These are phyloP conservation scores for Lomentospora prolificans DNA, from an alignment of 2,329 filamentous ascomycete genomes.

Conservation along the genomic window DNA sequence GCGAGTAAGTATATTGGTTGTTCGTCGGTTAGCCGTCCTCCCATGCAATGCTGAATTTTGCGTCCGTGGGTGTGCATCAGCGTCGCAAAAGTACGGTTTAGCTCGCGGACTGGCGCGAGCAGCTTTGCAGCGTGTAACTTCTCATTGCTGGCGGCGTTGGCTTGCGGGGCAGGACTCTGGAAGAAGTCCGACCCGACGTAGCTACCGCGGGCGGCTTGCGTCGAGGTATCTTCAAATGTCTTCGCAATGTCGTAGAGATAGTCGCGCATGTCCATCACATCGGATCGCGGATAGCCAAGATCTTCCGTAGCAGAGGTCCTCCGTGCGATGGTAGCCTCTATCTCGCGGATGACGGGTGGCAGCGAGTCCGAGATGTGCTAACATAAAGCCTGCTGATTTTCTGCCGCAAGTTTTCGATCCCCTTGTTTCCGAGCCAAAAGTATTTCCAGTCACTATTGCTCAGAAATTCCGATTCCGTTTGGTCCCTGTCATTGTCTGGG, in stretches of 20 bases:
- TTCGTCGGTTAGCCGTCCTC: neutral
- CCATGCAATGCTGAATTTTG: neutral
- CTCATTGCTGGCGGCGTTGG: neutral
- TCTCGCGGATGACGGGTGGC: neutral
- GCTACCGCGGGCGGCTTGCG: neutral
- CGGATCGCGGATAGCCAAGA: neutral
- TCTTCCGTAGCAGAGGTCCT: neutral
- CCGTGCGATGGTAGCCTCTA: neutral
- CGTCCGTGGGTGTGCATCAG: neutral
- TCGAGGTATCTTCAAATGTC: neutral
- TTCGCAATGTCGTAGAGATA: neutral
- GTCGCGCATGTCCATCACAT: neutral
- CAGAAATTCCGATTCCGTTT: neutral
- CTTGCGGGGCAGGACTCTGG: neutral
- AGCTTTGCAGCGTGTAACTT: neutral
- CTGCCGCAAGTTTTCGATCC: neutral
- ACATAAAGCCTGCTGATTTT: neutral
- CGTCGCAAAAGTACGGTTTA: neutral
- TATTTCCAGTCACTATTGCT: neutral
- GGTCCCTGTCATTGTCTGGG: neutral
- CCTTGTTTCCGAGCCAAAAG: neutral
- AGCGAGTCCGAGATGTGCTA: neutral
- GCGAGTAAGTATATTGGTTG: neutral
- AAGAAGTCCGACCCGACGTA: neutral
- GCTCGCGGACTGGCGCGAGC: neutral